phyloP scores from a whole-genome alignment of 2,329 filamentous ascomycete species.

The Emmonsiellopsis sp. region DNA sequence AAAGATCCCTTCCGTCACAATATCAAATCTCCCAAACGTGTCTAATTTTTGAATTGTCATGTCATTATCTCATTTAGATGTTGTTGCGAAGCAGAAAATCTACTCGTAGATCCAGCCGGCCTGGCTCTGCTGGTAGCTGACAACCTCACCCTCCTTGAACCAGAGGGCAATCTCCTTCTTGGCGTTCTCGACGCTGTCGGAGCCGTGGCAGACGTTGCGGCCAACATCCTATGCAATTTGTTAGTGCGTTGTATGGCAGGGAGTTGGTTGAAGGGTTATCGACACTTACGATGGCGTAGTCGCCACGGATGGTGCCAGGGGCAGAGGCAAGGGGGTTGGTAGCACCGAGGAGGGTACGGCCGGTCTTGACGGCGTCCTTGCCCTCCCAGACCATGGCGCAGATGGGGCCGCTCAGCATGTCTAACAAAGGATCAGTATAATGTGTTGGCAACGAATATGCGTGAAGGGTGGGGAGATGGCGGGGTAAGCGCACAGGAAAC shows the following conservation, averaged over 20 bases:
- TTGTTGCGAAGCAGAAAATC: conserved; percentile 16
- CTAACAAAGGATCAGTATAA: conserved; percentile 37
- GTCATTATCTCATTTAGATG: conserved; percentile 2
- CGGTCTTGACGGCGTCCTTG: conserved; percentile 97
- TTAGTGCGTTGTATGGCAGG: conserved; percentile 9
- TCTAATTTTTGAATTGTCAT: conserved; percentile 3
- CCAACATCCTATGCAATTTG: conserved; percentile 56
- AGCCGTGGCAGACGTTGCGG: conserved; percentile 99
- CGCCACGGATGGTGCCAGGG: conserved; percentile 96
- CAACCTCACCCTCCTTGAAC: conserved; percentile 84
- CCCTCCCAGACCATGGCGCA: conserved; percentile 99
- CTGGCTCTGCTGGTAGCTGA: conserved; percentile 75
- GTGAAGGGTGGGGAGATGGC: not conserved
- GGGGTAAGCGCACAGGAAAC: conserved; percentile 63
- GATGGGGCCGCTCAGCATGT: conserved; percentile 96
- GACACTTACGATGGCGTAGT: conserved; percentile 61
- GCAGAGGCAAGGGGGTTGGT: conserved; percentile 94
- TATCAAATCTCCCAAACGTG: not conserved
- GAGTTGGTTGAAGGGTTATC: not conserved
- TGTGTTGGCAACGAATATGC: conserved; percentile 1
- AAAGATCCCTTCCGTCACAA: conserved; percentile 1
- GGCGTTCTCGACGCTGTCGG: conserved; percentile 96
- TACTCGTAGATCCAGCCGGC: conserved; percentile 98
- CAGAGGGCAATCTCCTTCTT: conserved; percentile 99
- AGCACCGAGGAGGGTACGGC: conserved; percentile 89